Evolutionary conservation across 768 basidiomycete genomes (phyloP).

Genomic region (Phanerochaete sordida): DNA sequence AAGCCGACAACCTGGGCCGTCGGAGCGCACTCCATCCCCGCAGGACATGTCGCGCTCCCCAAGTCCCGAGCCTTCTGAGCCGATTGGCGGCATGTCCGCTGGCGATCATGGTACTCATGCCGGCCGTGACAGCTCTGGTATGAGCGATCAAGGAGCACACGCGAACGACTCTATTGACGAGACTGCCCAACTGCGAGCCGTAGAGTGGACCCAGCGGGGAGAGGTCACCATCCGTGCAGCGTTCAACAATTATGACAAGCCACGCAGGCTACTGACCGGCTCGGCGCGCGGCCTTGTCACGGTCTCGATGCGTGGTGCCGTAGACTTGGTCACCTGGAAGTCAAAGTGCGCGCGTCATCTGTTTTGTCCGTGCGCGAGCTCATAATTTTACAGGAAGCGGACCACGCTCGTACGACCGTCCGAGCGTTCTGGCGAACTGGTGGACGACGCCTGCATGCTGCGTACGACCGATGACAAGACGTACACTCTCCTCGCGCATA

Average conservation of each 20-base stretch:
- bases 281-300: conserved; percentile 17
- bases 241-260: neutral
- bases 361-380: neutral
- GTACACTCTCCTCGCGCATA: conserved; percentile 36
- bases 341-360: neutral
- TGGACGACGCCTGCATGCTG: conserved; percentile 44
- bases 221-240: neutral
- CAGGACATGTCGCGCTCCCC: too few species aligned
- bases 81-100: too few species aligned
- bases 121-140: too few species aligned
- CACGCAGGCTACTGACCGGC: conserved; percentile 15
- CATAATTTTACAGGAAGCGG: neutral
- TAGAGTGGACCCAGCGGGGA: neutral
- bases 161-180: too few species aligned
- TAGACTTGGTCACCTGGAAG: neutral
- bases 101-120: too few species aligned
- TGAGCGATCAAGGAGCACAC: too few species aligned
- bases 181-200: neutral
- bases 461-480: conserved; percentile 17
- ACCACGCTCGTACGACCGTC: neutral
- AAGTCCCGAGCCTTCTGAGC: too few species aligned
- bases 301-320: conserved; percentile 19
- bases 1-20: neutral
- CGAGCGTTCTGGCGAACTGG: conserved; percentile 11
- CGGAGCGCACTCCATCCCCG: too few species aligned